Percentiles rank a stretch among this genome's conserved stretches.
phyloP scores from a whole-genome alignment of 345 rosid species.

The Microthlaspi erraticum region DNA sequence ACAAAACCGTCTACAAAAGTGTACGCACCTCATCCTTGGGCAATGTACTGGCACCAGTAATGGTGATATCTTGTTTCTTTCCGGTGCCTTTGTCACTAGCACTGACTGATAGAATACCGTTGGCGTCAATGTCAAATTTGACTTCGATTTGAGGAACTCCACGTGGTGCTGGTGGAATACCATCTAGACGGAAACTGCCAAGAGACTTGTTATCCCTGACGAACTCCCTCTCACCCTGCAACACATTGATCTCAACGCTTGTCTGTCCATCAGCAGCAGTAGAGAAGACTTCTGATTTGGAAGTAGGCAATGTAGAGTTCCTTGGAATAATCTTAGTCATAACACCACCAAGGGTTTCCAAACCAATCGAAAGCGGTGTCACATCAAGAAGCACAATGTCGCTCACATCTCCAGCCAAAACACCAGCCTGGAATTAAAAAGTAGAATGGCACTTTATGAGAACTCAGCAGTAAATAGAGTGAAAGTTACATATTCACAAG shows the following conservation, averaged over 20 bases:
- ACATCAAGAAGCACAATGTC: slow-evolving; percentile 94
- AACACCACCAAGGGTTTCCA: slow-evolving; percentile 97
- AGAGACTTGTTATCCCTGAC: slow-evolving; percentile 95
- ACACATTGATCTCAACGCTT: slow-evolving; percentile 95
- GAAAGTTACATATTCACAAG: not conserved
- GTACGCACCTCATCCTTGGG: slow-evolving; percentile 85
- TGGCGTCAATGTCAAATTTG: slow-evolving; percentile 94
- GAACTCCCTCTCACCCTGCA: slow-evolving; percentile 98
- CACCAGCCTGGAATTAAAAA: slow-evolving; percentile 73
- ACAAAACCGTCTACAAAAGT: no score
- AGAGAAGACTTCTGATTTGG: slow-evolving; percentile 97
- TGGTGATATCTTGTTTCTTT: slow-evolving; percentile 95
- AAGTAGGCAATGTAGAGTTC: slow-evolving; percentile 92
- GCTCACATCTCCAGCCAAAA: slow-evolving; percentile 93
- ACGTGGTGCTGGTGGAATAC: slow-evolving; percentile 88
- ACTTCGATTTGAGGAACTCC: slow-evolving; percentile 97
- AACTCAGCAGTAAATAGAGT: not conserved
- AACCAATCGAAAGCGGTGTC: slow-evolving; percentile 82
- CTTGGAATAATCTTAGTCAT: slow-evolving; percentile 98
- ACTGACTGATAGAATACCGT: slow-evolving; percentile 85
- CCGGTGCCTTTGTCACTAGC: slow-evolving; percentile 92
- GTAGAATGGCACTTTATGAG: not conserved
- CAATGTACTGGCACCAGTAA: slow-evolving; percentile 95
- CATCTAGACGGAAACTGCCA: slow-evolving; percentile 75
- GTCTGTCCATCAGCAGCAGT: slow-evolving; percentile 99